Evolutionary conservation across 768 basidiomycete species (phyloP), one percentile per base, ranked within the genome.

Genomic region (Suillus subluteus): DNA sequence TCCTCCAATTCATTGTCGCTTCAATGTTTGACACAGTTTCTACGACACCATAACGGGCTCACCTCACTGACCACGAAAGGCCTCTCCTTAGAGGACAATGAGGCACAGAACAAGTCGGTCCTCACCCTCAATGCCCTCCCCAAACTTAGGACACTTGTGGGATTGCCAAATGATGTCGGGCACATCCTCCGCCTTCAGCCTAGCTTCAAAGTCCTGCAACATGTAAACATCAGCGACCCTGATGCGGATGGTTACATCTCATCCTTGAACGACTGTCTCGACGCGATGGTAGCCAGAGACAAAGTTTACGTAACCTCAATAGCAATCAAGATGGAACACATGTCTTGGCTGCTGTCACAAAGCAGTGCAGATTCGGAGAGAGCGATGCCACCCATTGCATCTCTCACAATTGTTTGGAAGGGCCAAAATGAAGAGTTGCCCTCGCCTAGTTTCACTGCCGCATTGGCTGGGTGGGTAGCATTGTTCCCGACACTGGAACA

Each of bases 211-310:
- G 40, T 13, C 21, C 16, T 61, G 16, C 30, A 30, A 43, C 2
- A 61, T 43, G 9, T 61, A 30, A 30, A 21, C 41, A 18, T 61
- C 59, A 43, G 26, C 18, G 40, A 30, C 4, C 59, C 59, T 43
- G 59, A 61, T 61, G 59, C 59, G 11, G 59, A 61, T 61, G 59
- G 26, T 6, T 61, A 61, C 40, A 61, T 61, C 12, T 21, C 59
- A 23, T 61, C 59, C 6, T 41, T 61, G 41, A 61, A 61, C 38
- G 40, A 61, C 26, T 61, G 59, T 43, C 59, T 61, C 59, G 59
- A 61, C 12, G 59, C 59, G 18, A 61, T 61, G 40, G 40, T 41
- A 30, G 26, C 40, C 6, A 61, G 59, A 61, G 26, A 61, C 12
- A 41, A 61, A 61, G 6, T 30, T 61, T 61, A 61, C 18, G 59